A percentile compares a stretch with the other conserved stretches of the same genome.
These are phyloP conservation scores for Daldinia childiae DNA, from an alignment of 495 filamentous ascomycete genomes.

Conservation along the genomic window DNA sequence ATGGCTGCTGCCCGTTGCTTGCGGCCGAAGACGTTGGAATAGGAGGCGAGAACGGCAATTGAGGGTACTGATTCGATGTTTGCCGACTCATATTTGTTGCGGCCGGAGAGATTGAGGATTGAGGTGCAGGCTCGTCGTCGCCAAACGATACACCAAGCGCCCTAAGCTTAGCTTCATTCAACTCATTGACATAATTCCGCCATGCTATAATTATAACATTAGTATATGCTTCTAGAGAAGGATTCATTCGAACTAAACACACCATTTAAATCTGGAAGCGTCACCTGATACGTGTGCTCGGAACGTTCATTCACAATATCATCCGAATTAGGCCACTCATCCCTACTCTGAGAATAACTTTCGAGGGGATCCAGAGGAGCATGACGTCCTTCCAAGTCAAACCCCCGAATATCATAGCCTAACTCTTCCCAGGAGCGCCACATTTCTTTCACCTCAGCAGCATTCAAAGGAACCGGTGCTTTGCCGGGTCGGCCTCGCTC, in stretches of 20 bases:
- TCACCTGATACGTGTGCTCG: constrained; percentile 65
- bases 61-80: constrained; percentile 68
- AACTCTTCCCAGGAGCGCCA: constrained; percentile 74
- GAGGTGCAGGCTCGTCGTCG: constrained; percentile 70
- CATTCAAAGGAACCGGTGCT: constrained; percentile 66
- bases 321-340: constrained; percentile 73
- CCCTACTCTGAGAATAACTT: constrained; percentile 69
- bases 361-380: constrained; percentile 45
- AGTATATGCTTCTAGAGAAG: constrained; percentile 23
- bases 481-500: constrained; percentile 68
- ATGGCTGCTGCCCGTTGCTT: constrained; percentile 67
- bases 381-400: constrained; percentile 65
- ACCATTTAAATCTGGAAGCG: constrained; percentile 76
- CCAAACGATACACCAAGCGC: constrained; percentile 85
- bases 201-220: constrained; percentile 65
- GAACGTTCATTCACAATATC: constrained; percentile 66
- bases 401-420: constrained; percentile 80
- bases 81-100: constrained; percentile 64
- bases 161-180: constrained; percentile 89
- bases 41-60: constrained; percentile 77
- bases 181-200: constrained; percentile 80
- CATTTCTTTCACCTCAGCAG: constrained; percentile 69
- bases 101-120: constrained; percentile 61
- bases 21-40: constrained; percentile 70
- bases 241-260: constrained; percentile 19